Conservation (phyloP, 164 flowering plant genomes). For the Pachysandra terminalis region DNA sequence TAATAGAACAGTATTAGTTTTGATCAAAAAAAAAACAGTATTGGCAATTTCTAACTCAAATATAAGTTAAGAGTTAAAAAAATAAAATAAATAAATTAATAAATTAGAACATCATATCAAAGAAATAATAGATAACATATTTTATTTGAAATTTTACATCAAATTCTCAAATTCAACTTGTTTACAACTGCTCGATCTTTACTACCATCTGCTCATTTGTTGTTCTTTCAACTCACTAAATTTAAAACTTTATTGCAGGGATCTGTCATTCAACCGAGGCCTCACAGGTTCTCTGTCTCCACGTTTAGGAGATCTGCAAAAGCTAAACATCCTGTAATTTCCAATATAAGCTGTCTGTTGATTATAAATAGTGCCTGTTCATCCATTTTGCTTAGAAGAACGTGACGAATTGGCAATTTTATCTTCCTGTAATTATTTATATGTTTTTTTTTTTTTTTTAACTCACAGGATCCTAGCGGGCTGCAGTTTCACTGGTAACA, state of each 20-base stretch:
- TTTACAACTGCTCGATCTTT: not conserved
- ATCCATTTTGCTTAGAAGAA: not conserved
- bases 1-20: too few relatives aligned
- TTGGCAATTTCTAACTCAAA: not conserved
- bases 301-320: conserved; percentile 54
- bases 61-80: not conserved
- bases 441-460: conserved; percentile 3
- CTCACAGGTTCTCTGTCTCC: conserved; percentile 71
- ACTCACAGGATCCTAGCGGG: conserved; percentile 69
- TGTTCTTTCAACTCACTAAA: not conserved
- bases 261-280: conserved; percentile 68
- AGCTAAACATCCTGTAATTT: conserved; percentile 69
- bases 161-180: not conserved
- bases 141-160: too few relatives aligned
- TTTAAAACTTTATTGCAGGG: conserved; percentile 41
- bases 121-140: too few relatives aligned
- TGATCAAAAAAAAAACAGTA: too few relatives aligned
- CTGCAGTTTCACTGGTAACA: conserved; percentile 69
- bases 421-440: not conserved
- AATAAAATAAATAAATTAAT: not conserved
- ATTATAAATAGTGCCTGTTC: not conserved
- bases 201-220: not conserved
- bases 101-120: too few relatives aligned
- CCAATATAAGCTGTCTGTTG: not conserved
- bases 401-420: not conserved